Evolutionary conservation across 2,329 filamentous ascomycete genomes (phyloP), one percentile per base, ranked within the genome.

Genomic region (Aspergillus phoenicis): DNA sequence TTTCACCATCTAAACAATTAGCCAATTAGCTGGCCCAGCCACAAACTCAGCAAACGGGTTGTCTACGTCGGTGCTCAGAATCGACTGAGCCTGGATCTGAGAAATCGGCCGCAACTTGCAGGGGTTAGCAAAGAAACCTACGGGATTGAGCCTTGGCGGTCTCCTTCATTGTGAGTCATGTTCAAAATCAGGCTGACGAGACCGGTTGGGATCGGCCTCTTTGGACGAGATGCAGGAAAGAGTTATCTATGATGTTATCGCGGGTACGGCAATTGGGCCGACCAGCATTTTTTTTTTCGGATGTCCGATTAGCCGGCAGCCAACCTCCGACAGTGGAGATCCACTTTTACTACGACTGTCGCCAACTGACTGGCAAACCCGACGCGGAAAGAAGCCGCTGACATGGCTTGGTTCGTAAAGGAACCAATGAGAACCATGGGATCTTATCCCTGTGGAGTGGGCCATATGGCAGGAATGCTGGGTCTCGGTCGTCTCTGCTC

Each of bases 291-390:
- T 8, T 11, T 36, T 41, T n/a, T 20, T 59, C 57, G 57, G 57
- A 59, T 41, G 28, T 59, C 57, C 57, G 57, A 59, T 11, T 13
- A 26, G 22, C 36, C 36, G 52, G 10, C 22, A 38, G 5, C 28
- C 49, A 36, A 59, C 24, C 52, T 24, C 57, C 57, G 57, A 54
- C 10, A 55, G 39, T 33, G 24, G 36, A 55, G 51, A 49, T 55
- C 57, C 57, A 59, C 57, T 39, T 59, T 36, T 26, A 13, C 39
- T 26, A 28, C 26, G 39, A 30, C 11, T 15, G 11, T 8, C 13
- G 52, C 28, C 41, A n/a, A 45, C 15, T 33, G 52, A 45, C 38
- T 45, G 52, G 52, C 10, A 10, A 55, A 15, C 8, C 24, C 22
- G 41, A 20, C 38, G 52, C 52, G 52, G 52, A 45, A 55, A 13